Conservation (phyloP, 2,329 filamentous ascomycete species). For the Penicillium sp. region DNA sequence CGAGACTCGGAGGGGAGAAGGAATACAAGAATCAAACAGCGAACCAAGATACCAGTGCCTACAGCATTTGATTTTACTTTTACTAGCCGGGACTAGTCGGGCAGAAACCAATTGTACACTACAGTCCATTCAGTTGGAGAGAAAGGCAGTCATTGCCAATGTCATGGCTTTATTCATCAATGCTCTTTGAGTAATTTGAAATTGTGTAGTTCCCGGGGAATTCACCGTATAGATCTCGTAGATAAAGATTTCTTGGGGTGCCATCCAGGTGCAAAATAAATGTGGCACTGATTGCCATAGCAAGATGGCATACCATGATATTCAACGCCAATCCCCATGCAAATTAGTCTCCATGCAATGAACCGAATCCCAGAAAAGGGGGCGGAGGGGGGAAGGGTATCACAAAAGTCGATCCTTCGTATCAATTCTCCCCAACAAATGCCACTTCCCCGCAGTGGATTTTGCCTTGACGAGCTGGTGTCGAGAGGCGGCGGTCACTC, state of each 20-base stretch:
- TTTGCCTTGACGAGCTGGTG: slow-evolving; percentile 48
- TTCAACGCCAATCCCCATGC: neutral
- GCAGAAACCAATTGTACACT: slow-evolving; percentile 5
- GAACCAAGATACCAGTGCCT: slow-evolving; percentile 8
- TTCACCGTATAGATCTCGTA: neutral
- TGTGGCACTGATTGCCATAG: neutral
- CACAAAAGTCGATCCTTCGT: neutral
- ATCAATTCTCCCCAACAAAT: slow-evolving; percentile 31
- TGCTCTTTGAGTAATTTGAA: neutral
- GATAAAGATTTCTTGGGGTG: neutral
- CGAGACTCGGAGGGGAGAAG: neutral
- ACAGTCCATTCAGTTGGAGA: neutral
- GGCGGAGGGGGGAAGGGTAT: neutral
- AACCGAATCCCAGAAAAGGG: neutral
- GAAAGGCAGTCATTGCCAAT: neutral
- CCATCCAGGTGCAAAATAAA: neutral
- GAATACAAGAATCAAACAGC: neutral
- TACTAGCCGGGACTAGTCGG: neutral
- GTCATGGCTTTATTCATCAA: neutral
- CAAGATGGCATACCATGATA: neutral
- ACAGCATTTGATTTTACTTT: slow-evolving; percentile 8
- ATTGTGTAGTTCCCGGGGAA: neutral
- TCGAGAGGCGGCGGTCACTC: slow-evolving; percentile 54
- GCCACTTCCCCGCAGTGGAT: slow-evolving; percentile 53
- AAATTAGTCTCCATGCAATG: neutral